Evolutionary conservation across 202 grass and related monocot genomes (phyloP), one percentile per base, ranked within the genome.

Genomic region (Bolboschoenoplectus hybrid): DNA sequence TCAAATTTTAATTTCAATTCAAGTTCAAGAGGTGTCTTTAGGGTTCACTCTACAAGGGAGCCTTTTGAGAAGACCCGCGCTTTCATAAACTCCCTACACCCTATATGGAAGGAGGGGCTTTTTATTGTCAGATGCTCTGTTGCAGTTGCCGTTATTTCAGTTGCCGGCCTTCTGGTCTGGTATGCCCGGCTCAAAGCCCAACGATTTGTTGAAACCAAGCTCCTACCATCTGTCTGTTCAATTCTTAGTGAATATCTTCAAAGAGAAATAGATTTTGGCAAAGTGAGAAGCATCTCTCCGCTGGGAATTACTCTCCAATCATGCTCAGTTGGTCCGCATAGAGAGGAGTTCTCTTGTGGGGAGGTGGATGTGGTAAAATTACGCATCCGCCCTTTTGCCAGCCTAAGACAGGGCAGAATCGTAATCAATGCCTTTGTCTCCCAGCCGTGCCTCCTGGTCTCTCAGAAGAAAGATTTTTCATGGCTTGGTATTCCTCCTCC

Each of bases 401-500:
- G 93, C 87, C 86, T 98, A 63, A 89, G 93, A 82, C 81, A 89
- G 16, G 97, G 97, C 45, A 94, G 63, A 82, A 88, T 98, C 86
- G 93, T 98, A 80, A 71, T 98, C 36, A 94, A 98, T 87, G 97
- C 97, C n/a, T 75, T 96, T 77, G 84, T 96, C 44, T 94, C 90
- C 58, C 90, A 91, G 65, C 97, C 97, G 57, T 92, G 90, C 17
- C 86, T 70, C 34, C 77, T 96, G 53, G 93, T 98, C 38, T 91
- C 97, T 35, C 97, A 98, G 82, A 94, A 60, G 70, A 94, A 91
- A 84, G 93, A 98, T 82, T 98, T 96, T 89, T 98, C 97, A 0
- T 98, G 97, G 97, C 84, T 98, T 13, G 97, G 97, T 52, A 90
- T 96, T 58, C 97, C 97, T 35, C 0, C 84, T 8, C 88, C 93